phyloP scores from a whole-genome alignment of 495 filamentous ascomycete species.

The Aspergillus avenaceus region DNA sequence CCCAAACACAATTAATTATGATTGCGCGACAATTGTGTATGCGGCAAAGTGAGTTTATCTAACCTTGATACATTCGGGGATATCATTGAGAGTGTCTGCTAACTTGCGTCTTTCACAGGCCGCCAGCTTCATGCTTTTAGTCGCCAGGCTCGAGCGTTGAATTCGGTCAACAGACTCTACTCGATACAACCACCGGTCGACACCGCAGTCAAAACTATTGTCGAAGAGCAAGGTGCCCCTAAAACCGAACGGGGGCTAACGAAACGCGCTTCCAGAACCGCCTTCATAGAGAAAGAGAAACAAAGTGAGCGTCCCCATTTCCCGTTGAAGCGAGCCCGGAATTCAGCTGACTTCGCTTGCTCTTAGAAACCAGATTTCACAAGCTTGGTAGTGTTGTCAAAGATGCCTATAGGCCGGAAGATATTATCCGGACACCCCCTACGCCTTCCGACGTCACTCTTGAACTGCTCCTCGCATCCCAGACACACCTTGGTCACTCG shows the following conservation, averaged over 20 bases:
- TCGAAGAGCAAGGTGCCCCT: slow-evolving; percentile 11
- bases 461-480: slow-evolving; percentile 85
- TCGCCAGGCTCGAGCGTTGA: slow-evolving; percentile 31
- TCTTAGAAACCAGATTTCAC: slow-evolving; percentile 29
- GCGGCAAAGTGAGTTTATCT: slow-evolving; percentile 40
- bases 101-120: slow-evolving; percentile 22
- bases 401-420: slow-evolving; percentile 58
- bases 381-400: slow-evolving; percentile 25
- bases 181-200: slow-evolving; percentile 32
- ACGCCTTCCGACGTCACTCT: slow-evolving; percentile 75
- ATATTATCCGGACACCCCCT: slow-evolving; percentile 67
- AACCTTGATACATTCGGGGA: too few species aligned
- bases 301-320: slow-evolving; percentile 19
- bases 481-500: slow-evolving; percentile 87
- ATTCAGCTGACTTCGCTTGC: neutral
- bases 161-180: slow-evolving; percentile 23
- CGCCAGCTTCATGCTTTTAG: slow-evolving; percentile 40
- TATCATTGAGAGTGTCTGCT: slow-evolving; percentile 1
- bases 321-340: too few species aligned
- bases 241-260: slow-evolving; percentile 3
- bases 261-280: neutral
- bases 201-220: slow-evolving; percentile 15
- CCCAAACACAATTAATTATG: slow-evolving; percentile 29
- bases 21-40: slow-evolving; percentile 40
- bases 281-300: slow-evolving; percentile 7